Conservation (phyloP, 768 basidiomycete species). For the Chalciporus piperatus region DNA sequence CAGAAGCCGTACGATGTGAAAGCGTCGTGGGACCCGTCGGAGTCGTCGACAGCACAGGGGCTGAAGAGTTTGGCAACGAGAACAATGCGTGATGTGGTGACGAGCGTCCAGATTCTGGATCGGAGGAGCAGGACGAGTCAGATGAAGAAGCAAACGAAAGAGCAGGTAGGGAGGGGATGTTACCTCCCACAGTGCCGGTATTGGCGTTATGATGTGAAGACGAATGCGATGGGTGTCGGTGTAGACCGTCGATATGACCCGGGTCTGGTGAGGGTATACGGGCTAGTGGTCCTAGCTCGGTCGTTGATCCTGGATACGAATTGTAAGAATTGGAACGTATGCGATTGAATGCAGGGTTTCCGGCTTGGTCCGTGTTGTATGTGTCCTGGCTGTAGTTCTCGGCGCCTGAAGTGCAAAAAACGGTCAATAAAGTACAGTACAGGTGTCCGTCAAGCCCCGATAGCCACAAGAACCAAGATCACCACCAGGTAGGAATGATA, state of each 20-base stretch:
- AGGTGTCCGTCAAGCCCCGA: neutral
- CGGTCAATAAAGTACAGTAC: neutral
- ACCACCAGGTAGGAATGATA: neutral
- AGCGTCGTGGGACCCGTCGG: slow-evolving; percentile 46
- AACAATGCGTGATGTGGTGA: slow-evolving; percentile 51
- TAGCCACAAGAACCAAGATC: neutral
- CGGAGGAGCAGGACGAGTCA: slow-evolving; percentile 33
- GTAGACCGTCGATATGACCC: slow-evolving; percentile 84
- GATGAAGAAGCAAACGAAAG: slow-evolving; percentile 51
- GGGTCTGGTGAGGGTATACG: slow-evolving; percentile 82
- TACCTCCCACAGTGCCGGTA: slow-evolving; percentile 25
- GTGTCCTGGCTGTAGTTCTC: slow-evolving; percentile 63
- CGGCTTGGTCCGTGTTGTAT: slow-evolving; percentile 42
- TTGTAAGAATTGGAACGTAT: slow-evolving; percentile 84
- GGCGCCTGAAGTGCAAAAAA: slow-evolving; percentile 47
- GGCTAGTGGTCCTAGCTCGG: slow-evolving; percentile 71
- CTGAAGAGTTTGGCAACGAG: slow-evolving; percentile 84
- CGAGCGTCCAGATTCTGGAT: slow-evolving; percentile 37
- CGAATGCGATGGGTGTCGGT: slow-evolving; percentile 61
- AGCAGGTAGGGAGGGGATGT: slow-evolving; percentile 46
- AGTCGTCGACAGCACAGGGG: slow-evolving; percentile 75
- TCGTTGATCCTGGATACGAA: slow-evolving; percentile 42
- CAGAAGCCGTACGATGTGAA: slow-evolving; percentile 73
- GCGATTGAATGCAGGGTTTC: slow-evolving; percentile 45
- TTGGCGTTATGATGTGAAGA: slow-evolving; percentile 35